These are phyloP conservation scores for Gigaspora rosea DNA, from an alignment of 192 early-diverging fungal species.

Conservation along the genomic window DNA sequence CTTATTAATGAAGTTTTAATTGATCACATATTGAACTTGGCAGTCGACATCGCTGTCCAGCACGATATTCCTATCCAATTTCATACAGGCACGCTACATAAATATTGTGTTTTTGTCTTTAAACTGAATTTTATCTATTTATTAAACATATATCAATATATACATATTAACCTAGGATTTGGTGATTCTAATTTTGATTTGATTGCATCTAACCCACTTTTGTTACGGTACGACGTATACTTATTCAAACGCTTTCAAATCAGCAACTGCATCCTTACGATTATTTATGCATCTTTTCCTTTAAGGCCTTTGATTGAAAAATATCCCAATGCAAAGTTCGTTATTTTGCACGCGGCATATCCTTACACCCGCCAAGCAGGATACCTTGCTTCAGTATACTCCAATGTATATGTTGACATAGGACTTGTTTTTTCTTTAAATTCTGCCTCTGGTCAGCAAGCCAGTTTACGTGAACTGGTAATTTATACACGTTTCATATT, in stretches of 20 bases:
- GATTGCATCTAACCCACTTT: conserved; percentile 28
- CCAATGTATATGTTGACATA: conserved; percentile 27
- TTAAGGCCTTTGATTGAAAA: conserved; percentile 27
- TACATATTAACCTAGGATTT: conserved; percentile 18
- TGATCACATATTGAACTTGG: conserved; percentile 19
- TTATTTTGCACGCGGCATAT: conserved; percentile 36
- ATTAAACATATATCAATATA: neutral
- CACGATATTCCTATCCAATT: conserved; percentile 35
- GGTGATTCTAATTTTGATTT: conserved; percentile 38
- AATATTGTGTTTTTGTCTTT: neutral
- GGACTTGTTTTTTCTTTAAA: conserved; percentile 8
- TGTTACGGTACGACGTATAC: neutral
- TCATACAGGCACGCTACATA: conserved; percentile 29
- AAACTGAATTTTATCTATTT: neutral
- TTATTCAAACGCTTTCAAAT: no score
- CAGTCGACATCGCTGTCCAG: conserved; percentile 12
- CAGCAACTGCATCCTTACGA: no score
- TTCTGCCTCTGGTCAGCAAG: neutral
- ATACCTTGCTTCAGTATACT: conserved; percentile 30
- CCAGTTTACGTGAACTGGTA: conserved; percentile 9
- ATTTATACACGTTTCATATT: neutral
- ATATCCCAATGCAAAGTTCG: conserved; percentile 28
- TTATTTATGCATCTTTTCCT: no score
- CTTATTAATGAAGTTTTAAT: conserved; percentile 14
- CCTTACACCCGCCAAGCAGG: conserved; percentile 35